Evolutionary conservation across 2,329 filamentous ascomycete species (phyloP).

Genomic region (Lomentospora prolificans): DNA sequence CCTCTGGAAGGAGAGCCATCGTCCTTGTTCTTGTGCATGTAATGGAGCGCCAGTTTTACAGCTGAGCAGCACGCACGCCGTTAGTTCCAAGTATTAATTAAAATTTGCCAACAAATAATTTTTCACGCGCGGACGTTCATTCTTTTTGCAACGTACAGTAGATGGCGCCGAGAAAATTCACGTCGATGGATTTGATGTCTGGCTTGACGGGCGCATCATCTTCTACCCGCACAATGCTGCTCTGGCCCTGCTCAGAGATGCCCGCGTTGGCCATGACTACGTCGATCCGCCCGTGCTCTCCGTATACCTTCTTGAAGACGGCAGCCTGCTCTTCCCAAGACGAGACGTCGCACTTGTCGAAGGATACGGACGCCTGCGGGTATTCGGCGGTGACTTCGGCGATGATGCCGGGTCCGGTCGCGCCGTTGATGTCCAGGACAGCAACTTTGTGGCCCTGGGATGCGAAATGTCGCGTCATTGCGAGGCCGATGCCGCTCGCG

Average conservation of each 20-base stretch:
- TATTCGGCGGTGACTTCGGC: constrained; percentile 17
- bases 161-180: constrained; percentile 29
- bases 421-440: constrained; percentile 23
- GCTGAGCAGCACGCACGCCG: constrained; percentile 24
- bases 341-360: constrained; percentile 25
- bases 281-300: constrained; percentile 23
- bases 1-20: constrained; percentile 23
- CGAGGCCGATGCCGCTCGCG: constrained; percentile 16
- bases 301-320: constrained; percentile 17
- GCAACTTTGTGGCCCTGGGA: constrained; percentile 21
- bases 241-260: constrained; percentile 29
- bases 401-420: constrained; percentile 16
- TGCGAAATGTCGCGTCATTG: constrained; percentile 23
- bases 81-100: neutral
- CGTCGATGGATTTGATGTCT: constrained; percentile 24
- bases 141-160: constrained; percentile 27
- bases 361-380: constrained; percentile 17
- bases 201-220: constrained; percentile 23
- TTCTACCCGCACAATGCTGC: constrained; percentile 17
- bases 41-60: constrained; percentile 37
- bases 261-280: constrained; percentile 41
- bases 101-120: too few relatives aligned
- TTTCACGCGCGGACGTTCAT: neutral
- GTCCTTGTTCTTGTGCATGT: constrained; percentile 34
- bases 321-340: constrained; percentile 24